phyloP scores from a whole-genome alignment of 345 rosid species.

The Citrus australasica region DNA sequence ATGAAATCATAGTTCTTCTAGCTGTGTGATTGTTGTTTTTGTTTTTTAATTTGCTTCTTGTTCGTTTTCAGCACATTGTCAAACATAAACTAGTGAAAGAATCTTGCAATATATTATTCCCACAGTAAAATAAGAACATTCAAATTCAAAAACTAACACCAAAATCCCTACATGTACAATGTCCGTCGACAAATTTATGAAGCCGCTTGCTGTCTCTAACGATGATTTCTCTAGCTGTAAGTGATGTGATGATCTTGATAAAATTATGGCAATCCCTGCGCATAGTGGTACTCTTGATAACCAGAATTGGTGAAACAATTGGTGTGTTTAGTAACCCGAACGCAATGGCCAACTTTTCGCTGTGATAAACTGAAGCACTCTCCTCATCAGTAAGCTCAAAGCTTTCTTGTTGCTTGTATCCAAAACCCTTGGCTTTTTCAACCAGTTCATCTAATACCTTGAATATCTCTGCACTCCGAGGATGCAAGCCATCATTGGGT shows the following conservation, averaged over 20 bases:
- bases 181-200: conserved; percentile 44
- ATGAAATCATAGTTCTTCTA: neutral
- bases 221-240: conserved; percentile 35
- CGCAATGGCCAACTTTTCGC: conserved; percentile 48
- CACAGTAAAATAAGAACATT: neutral
- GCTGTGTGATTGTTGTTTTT: neutral
- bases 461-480: conserved; percentile 13
- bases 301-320: conserved; percentile 26
- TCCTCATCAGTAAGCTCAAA: conserved; percentile 16
- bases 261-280: conserved; percentile 52
- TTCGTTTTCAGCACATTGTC: neutral
- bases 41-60: no score
- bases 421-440: conserved; percentile 28
- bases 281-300: conserved; percentile 37
- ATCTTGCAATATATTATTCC: neutral
- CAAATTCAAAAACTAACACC: conserved; percentile 24
- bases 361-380: conserved; percentile 22
- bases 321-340: conserved; percentile 44
- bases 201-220: conserved; percentile 48
- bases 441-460: conserved; percentile 31
- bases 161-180: conserved; percentile 47
- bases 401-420: conserved; percentile 15
- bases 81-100: neutral
- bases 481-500: conserved; percentile 22
- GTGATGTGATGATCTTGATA: conserved; percentile 31